These are phyloP conservation scores for Fraxinus nigra DNA, from an alignment of 305 asterid genomes.

Conservation along the genomic window DNA sequence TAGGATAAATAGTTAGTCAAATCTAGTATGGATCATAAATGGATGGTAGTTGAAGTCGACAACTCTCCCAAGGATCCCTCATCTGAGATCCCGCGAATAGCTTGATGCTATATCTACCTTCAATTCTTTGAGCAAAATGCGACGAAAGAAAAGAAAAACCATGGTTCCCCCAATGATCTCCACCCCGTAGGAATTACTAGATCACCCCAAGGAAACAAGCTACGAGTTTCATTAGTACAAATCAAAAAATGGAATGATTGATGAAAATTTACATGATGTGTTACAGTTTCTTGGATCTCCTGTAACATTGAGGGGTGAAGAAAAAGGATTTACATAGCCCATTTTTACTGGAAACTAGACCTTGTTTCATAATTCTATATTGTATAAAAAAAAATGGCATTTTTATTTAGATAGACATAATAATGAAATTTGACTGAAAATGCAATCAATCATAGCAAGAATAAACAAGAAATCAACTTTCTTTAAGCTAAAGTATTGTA, in stretches of 20 bases:
- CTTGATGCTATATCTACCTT: too few relatives aligned
- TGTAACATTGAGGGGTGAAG: neutral
- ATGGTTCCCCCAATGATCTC: too few relatives aligned
- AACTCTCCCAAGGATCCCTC: too few relatives aligned
- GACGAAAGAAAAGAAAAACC: too few relatives aligned
- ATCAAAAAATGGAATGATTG: neutral
- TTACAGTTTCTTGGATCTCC: neutral
- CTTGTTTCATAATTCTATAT: too few relatives aligned
- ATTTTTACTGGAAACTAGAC: neutral
- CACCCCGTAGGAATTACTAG: too few relatives aligned
- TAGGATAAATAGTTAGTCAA: too few relatives aligned
- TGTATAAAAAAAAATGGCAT: neutral
- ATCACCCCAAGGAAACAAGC: neutral
- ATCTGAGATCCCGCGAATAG: too few relatives aligned
- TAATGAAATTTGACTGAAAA: neutral
- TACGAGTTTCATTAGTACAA: neutral
- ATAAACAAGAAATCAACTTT: neutral
- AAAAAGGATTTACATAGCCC: neutral
- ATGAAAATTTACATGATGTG: neutral
- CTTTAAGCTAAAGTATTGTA: neutral
- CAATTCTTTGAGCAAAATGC: too few relatives aligned
- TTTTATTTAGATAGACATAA: neutral
- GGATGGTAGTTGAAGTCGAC: too few relatives aligned
- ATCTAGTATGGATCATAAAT: too few relatives aligned
- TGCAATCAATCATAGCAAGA: too few relatives aligned